Conservation (phyloP, 176 grass and related monocot genomes). For the Paspalum vaginatum region DNA sequence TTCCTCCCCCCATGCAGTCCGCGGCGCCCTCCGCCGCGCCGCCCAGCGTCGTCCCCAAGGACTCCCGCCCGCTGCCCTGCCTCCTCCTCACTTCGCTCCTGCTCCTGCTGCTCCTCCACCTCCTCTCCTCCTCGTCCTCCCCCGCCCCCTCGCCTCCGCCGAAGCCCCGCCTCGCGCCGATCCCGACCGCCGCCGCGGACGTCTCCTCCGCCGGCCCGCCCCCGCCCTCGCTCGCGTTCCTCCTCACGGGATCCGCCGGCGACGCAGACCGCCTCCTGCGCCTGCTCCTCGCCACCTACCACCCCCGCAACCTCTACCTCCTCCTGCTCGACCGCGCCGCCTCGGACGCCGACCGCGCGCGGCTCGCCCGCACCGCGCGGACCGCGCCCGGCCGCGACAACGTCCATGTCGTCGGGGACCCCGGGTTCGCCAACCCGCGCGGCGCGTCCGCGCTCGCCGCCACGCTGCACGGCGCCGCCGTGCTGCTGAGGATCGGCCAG, state of each 20-base stretch:
- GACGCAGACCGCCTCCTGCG: constrained; percentile 80
- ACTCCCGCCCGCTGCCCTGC: constrained; percentile 72
- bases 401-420: constrained; percentile 80
- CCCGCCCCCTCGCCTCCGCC: constrained; percentile 43
- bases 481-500: constrained; percentile 62
- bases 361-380: constrained; percentile 47
- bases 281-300: constrained; percentile 75
- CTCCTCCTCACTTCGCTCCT: constrained; percentile 72
- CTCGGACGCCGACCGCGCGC: constrained; percentile 50
- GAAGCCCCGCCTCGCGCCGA: constrained; percentile 29
- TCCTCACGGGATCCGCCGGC: constrained; percentile 75
- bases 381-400: constrained; percentile 42
- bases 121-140: constrained; percentile 37
- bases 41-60: constrained; percentile 62
- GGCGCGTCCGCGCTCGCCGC: constrained; percentile 74
- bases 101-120: constrained; percentile 61
- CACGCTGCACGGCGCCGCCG: constrained; percentile 72
- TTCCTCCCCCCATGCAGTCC: constrained; percentile 32
- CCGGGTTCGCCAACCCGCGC: constrained; percentile 73
- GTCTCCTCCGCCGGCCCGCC: constrained; percentile 46
- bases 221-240: constrained; percentile 69
- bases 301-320: constrained; percentile 83
- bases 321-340: constrained; percentile 88
- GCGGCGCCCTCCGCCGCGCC: constrained; percentile 35
- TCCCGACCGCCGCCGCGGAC: constrained; percentile 23